These are phyloP conservation scores for Ophiosphaerella herpotricha DNA, from an alignment of 2,329 filamentous ascomycete species.

Conservation along the genomic window DNA sequence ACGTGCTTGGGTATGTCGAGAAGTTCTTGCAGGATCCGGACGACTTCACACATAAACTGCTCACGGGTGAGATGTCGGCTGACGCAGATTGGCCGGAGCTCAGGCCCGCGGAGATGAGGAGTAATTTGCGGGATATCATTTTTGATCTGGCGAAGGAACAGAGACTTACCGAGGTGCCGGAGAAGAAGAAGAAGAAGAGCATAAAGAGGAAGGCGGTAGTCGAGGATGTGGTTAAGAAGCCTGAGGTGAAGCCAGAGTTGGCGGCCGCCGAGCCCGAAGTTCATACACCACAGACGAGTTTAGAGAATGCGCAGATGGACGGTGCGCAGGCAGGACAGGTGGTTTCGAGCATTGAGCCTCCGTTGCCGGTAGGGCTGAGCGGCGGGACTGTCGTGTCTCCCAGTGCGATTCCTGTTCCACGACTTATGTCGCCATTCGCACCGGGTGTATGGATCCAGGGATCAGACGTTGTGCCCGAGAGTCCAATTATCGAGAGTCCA, in stretches of 20 bases:
- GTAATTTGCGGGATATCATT: conserved; percentile 68
- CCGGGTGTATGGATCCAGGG: neutral
- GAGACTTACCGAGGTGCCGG: conserved; percentile 6
- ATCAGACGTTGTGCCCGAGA: neutral
- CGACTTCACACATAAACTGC: conserved; percentile 67
- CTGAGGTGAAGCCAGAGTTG: neutral
- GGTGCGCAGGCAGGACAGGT: too few relatives aligned
- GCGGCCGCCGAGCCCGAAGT: neutral
- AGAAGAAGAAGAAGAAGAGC: conserved; percentile 17
- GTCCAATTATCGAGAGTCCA: too few relatives aligned
- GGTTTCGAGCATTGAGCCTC: too few relatives aligned
- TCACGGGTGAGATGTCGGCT: conserved; percentile 67
- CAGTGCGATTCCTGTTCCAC: neutral
- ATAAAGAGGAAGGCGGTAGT: neutral
- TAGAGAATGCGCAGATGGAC: too few relatives aligned
- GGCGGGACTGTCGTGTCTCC: neutral
- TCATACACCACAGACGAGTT: too few relatives aligned
- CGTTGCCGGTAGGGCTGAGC: neutral
- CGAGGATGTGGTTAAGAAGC: too few relatives aligned
- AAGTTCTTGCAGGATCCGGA: conserved; percentile 79
- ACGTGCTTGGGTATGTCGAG: conserved; percentile 80
- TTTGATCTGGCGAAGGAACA: conserved; percentile 63
- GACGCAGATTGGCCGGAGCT: conserved; percentile 60
- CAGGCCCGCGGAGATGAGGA: conserved; percentile 63
- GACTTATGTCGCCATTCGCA: conserved; percentile 17